phyloP scores from a whole-genome alignment of 768 basidiomycete species.

The Lepiota subincarnata region DNA sequence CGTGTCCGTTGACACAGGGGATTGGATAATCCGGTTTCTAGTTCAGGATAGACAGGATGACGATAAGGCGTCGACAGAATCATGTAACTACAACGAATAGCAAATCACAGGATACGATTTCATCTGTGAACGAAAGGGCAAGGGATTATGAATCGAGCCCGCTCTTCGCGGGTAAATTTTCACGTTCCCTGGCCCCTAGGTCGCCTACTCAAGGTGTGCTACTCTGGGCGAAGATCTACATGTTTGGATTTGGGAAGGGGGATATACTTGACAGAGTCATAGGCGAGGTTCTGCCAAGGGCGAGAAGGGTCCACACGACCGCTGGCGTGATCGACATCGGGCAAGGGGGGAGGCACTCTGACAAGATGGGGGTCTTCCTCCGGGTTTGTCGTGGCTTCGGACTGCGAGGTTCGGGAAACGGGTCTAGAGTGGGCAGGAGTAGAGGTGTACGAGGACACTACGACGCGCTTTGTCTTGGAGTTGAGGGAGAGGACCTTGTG shows the following conservation, averaged over 20 bases:
- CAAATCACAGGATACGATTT: too few relatives aligned
- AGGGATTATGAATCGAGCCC: slow-evolving; percentile 12
- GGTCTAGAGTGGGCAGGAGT: slow-evolving; percentile 33
- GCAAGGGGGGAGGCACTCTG: slow-evolving; percentile 36
- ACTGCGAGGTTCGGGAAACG: slow-evolving; percentile 21
- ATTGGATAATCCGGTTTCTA: too few relatives aligned
- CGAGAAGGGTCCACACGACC: slow-evolving; percentile 22
- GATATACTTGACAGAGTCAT: slow-evolving; percentile 32
- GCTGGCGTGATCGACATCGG: slow-evolving; percentile 32
- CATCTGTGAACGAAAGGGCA: background rate
- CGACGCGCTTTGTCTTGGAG: slow-evolving; percentile 44
- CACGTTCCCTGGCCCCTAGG: slow-evolving; percentile 6
- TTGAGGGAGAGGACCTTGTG: slow-evolving; percentile 60
- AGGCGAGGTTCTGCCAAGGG: slow-evolving; percentile 43
- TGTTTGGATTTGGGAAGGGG: slow-evolving; percentile 15
- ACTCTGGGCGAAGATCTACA: slow-evolving; percentile 7
- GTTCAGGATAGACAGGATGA: too few relatives aligned
- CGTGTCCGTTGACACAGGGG: too few relatives aligned
- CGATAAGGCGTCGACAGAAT: too few relatives aligned
- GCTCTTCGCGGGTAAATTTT: background rate
- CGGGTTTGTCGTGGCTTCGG: slow-evolving; percentile 18
- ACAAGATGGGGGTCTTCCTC: slow-evolving; percentile 28
- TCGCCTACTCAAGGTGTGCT: background rate
- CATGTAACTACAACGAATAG: too few relatives aligned
- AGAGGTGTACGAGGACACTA: slow-evolving; percentile 49